Evolutionary conservation across 495 filamentous ascomycete species (phyloP).

Genomic region (Trichoderma asperelloides): DNA sequence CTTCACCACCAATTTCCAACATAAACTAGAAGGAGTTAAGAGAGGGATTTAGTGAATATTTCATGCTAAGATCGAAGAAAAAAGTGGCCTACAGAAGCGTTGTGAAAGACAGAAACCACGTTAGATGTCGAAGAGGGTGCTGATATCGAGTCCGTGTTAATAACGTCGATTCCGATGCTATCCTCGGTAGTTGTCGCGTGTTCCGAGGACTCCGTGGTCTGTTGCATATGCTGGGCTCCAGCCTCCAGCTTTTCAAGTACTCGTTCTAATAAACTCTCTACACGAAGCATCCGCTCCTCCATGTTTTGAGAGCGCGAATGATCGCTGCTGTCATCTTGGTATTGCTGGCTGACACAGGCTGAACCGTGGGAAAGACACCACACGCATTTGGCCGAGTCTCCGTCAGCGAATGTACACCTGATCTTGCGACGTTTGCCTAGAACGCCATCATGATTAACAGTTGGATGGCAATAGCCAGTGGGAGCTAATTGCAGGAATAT

Average conservation of each 20-base stretch:
- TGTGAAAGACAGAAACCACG: neutral
- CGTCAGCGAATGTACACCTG: neutral
- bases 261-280: neutral
- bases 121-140: neutral
- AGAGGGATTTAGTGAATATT: neutral
- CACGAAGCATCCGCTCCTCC: neutral
- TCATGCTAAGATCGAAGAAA: neutral
- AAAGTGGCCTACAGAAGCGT: neutral
- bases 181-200: neutral
- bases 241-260: neutral
- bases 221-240: neutral
- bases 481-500: too few relatives aligned
- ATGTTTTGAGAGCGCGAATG: neutral
- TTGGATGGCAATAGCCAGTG: too few relatives aligned
- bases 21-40: neutral
- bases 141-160: neutral
- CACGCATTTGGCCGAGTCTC: neutral
- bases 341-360: neutral
- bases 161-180: neutral
- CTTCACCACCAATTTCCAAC: neutral
- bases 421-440: constrained; percentile 1
- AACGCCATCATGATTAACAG: neutral
- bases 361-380: neutral
- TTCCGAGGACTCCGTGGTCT: neutral
- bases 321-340: neutral